These are phyloP conservation scores for Yamadazyma oceani DNA, from an alignment of 1,139 yeast species.

Conservation along the genomic window DNA sequence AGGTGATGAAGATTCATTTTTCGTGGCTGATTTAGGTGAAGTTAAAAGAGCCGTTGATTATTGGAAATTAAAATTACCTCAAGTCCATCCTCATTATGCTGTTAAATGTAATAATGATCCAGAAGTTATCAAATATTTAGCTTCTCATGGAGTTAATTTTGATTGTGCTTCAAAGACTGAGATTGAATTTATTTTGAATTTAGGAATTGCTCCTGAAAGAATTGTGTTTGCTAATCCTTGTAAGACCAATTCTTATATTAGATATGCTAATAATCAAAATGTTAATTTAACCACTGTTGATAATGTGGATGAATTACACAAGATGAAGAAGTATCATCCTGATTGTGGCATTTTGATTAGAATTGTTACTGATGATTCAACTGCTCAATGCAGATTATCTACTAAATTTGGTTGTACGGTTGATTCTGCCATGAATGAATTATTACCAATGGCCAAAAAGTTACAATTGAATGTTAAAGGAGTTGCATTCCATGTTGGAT, in stretches of 20 bases:
- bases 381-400: constrained; percentile 83
- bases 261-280: constrained; percentile 58
- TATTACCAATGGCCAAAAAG: constrained; percentile 63
- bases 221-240: constrained; percentile 95
- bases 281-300: constrained; percentile 86
- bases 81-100: constrained; percentile 83
- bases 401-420: constrained; percentile 87
- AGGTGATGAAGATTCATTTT: constrained; percentile 85
- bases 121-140: constrained; percentile 57
- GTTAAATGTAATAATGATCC: constrained; percentile 88
- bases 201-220: constrained; percentile 64
- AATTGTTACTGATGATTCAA: constrained; percentile 86
- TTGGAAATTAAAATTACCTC: constrained; percentile 69
- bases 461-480: constrained; percentile 70
- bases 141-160: constrained; percentile 68
- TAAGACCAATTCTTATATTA: constrained; percentile 77
- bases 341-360: constrained; percentile 70
- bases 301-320: constrained; percentile 79
- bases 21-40: constrained; percentile 82
- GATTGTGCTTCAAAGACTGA: constrained; percentile 94
- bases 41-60: constrained; percentile 56
- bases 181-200: constrained; percentile 61
- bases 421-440: constrained; percentile 46
- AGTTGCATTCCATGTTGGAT: constrained; percentile 94
- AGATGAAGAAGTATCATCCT: constrained; percentile 69